A percentile compares a stretch with the other conserved stretches of the same genome.
Evolutionary conservation across 2,329 filamentous ascomycete species (phyloP).

Genomic region (Hortaea werneckii): DNA sequence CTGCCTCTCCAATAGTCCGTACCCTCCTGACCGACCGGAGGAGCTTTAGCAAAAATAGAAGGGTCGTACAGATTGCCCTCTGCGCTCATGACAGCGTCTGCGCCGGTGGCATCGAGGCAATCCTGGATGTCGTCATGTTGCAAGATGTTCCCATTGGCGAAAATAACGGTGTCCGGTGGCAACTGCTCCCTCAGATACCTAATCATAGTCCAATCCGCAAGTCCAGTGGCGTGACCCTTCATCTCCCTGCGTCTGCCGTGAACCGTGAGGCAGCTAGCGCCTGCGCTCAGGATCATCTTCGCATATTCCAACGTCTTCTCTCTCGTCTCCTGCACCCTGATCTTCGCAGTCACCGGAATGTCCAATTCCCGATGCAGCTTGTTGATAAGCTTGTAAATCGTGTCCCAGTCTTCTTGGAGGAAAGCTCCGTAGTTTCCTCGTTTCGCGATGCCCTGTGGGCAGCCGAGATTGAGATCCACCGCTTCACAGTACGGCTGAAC

Average conservation of each 20-base stretch:
- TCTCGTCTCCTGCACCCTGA: conserved; percentile 74
- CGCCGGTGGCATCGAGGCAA: conserved; percentile 75
- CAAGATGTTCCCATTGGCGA: conserved; percentile 92
- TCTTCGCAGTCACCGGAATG: conserved; percentile 89
- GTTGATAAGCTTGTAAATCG: conserved; percentile 74
- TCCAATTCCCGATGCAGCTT: conserved; percentile 68
- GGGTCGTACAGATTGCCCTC: conserved; percentile 93
- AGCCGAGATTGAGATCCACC: conserved; percentile 89
- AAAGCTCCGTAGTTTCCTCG: conserved; percentile 91
- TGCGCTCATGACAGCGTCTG: conserved; percentile 89
- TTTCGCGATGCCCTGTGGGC: conserved; percentile 87
- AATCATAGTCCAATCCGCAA: conserved; percentile 87
- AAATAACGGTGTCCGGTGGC: conserved; percentile 80
- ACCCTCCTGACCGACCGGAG: conserved; percentile 53
- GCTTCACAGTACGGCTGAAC: conserved; percentile 87
- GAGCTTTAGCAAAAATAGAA: conserved; percentile 65
- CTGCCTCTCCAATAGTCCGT: conserved; percentile 79
- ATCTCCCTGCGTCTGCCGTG: conserved; percentile 84
- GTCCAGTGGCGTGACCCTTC: conserved; percentile 87
- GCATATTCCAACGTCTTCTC: conserved; percentile 86
- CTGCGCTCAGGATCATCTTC: conserved; percentile 72
- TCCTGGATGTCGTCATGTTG: conserved; percentile 65
- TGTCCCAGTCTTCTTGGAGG: conserved; percentile 79
- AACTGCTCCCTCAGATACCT: conserved; percentile 72
- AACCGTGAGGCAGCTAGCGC: conserved; percentile 86